These are phyloP conservation scores for Camelina hispida DNA, from an alignment of 345 rosid species.

Conservation along the genomic window DNA sequence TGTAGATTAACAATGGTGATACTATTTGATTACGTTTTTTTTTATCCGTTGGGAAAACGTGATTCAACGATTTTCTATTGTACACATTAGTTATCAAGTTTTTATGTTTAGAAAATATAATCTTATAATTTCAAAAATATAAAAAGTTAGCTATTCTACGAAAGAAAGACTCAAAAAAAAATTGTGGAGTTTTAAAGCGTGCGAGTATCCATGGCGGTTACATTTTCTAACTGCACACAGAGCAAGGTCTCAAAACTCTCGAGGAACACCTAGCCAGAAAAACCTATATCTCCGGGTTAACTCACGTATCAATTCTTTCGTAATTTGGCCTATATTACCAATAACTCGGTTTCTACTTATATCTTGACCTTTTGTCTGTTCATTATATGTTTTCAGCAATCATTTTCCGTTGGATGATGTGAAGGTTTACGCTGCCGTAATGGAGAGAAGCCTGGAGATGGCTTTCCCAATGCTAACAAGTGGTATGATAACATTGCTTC, in stretches of 20 bases:
- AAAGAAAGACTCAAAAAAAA: background rate
- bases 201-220: conserved; percentile 58
- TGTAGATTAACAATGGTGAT: no score
- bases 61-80: no score
- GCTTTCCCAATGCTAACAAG: conserved; percentile 68
- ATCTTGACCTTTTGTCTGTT: background rate
- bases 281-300: conserved; percentile 71
- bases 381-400: conserved; percentile 38
- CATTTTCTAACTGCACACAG: conserved; percentile 81
- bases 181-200: conserved; percentile 10
- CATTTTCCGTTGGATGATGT: conserved; percentile 68
- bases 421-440: conserved; percentile 79
- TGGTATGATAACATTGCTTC: conserved; percentile 77
- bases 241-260: conserved; percentile 75
- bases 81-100: no score
- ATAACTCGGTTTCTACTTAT: background rate
- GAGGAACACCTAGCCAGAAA: conserved; percentile 71
- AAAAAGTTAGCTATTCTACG: no score
- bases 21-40: no score
- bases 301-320: background rate
- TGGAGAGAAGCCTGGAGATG: conserved; percentile 56
- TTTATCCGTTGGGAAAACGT: no score
- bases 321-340: background rate
- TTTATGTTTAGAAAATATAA: no score
- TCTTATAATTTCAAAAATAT: no score